phyloP scores from a whole-genome alignment of 768 basidiomycete genomes.

The Pleurotus djamor region DNA sequence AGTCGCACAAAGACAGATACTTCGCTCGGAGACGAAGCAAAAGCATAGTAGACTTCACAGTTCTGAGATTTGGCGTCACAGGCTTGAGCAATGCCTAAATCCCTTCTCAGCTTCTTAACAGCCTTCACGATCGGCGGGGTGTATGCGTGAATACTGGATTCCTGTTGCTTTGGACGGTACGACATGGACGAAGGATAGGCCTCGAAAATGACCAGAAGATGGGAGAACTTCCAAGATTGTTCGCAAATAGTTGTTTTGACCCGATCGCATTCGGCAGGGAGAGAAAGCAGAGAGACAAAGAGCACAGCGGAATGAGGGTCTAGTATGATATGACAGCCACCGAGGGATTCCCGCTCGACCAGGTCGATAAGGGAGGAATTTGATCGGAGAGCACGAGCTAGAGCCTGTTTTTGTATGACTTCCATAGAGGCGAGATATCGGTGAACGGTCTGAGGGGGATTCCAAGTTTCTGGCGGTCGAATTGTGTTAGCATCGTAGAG shows the following conservation, averaged over 20 bases:
- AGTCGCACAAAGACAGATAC: slow-evolving; percentile 52
- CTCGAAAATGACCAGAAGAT: slow-evolving; percentile 62
- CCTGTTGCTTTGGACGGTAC: slow-evolving; percentile 19
- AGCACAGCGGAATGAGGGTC: slow-evolving; percentile 61
- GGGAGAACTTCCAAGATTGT: slow-evolving; percentile 62
- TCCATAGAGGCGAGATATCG: slow-evolving; percentile 70
- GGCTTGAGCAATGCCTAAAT: slow-evolving; percentile 60
- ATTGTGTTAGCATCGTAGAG: slow-evolving; percentile 41
- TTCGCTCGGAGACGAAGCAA: slow-evolving; percentile 58
- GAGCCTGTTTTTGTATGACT: slow-evolving; percentile 63
- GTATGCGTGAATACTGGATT: slow-evolving; percentile 39
- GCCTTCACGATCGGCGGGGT: slow-evolving; percentile 69
- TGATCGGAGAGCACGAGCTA: slow-evolving; percentile 51
- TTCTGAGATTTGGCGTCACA: slow-evolving; percentile 44
- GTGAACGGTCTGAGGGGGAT: slow-evolving; percentile 37
- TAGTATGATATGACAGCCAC: slow-evolving; percentile 63
- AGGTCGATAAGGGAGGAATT: slow-evolving; percentile 48
- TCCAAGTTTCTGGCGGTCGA: slow-evolving; percentile 29
- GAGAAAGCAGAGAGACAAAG: slow-evolving; percentile 40
- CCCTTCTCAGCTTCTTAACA: slow-evolving; percentile 64
- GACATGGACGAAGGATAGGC: slow-evolving; percentile 53
- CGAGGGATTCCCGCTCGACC: slow-evolving; percentile 61
- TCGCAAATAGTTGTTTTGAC: slow-evolving; percentile 41
- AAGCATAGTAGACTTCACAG: slow-evolving; percentile 52
- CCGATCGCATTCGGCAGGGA: slow-evolving; percentile 48